phyloP scores from a whole-genome alignment of 2,329 filamentous ascomycete genomes.

The Thielaviopsis musarum region DNA sequence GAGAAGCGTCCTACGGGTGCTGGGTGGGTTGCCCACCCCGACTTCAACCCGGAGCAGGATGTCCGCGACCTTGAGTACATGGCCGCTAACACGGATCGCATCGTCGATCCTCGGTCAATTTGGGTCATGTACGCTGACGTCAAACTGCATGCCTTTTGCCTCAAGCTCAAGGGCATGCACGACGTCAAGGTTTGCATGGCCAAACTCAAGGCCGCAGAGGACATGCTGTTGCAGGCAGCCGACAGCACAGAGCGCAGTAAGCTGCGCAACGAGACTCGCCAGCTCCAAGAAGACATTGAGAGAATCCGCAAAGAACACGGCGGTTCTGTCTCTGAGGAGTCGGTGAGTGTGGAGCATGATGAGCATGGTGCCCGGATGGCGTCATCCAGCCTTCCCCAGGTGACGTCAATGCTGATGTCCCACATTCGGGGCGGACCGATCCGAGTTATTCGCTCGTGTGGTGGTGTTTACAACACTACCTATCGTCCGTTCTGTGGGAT shows the following conservation, averaged over 20 bases:
- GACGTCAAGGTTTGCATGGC: not conserved
- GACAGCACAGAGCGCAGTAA: not conserved
- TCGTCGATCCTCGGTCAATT: constrained; percentile 7
- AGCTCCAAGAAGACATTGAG: not conserved
- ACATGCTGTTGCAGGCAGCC: not conserved
- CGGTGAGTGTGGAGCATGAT: not conserved
- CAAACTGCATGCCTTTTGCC: not conserved
- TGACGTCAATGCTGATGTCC: constrained; percentile 9
- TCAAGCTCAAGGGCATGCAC: not conserved
- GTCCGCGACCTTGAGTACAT: not conserved
- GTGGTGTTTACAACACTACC: constrained; percentile 6
- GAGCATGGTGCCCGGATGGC: not conserved
- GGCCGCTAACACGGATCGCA: not conserved
- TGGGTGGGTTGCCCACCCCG: not conserved
- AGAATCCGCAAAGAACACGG: not conserved
- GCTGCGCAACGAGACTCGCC: not conserved
- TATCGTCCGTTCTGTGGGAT: constrained; percentile 7
- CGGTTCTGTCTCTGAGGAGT: not conserved
- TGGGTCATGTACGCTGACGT: not conserved
- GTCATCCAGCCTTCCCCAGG: not conserved
- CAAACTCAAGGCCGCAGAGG: not conserved
- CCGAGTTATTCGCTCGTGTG: constrained; percentile 4
- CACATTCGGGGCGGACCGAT: constrained; percentile 6
- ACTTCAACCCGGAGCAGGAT: constrained; percentile 1
- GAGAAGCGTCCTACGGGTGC: not conserved